Evolutionary conservation across 495 filamentous ascomycete genomes (phyloP).

Genomic region (Talaromyces thailandensis): DNA sequence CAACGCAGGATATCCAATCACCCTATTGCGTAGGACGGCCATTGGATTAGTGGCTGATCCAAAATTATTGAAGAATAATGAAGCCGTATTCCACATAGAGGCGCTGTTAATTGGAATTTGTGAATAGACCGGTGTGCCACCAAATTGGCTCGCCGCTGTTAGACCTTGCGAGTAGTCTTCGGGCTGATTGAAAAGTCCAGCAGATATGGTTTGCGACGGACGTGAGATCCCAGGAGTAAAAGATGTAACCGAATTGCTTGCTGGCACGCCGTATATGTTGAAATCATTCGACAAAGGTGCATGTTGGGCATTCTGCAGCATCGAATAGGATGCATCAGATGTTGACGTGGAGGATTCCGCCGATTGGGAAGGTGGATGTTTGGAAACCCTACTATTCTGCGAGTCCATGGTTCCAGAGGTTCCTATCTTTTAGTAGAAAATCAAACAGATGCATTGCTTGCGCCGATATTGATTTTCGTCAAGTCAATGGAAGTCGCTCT

Average conservation of each 20-base stretch:
- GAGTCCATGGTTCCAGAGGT: constrained; percentile 12
- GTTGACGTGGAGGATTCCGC: constrained; percentile 10
- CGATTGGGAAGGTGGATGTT: constrained; percentile 19
- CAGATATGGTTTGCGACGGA: background rate
- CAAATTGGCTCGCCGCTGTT: background rate
- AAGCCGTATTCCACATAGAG: constrained; percentile 1
- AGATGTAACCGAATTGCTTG: background rate
- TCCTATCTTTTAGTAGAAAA: background rate
- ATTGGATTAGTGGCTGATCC: background rate
- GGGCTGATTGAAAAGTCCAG: background rate
- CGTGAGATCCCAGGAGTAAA: background rate
- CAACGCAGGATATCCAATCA: background rate
- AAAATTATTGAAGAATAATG: background rate
- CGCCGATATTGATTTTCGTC: background rate
- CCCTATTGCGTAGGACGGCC: background rate
- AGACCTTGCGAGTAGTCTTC: background rate
- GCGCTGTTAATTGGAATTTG: background rate
- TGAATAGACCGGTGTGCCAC: background rate
- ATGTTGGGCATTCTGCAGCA: background rate
- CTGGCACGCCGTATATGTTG: background rate
- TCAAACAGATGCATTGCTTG: background rate
- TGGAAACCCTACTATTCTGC: constrained; percentile 18
- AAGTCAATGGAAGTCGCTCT: background rate
- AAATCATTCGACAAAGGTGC: background rate
- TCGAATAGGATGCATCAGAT: constrained; percentile 3